Evolutionary conservation across 352 stramenopile species (phyloP).

Genomic region (Thraustotheca clavata): DNA sequence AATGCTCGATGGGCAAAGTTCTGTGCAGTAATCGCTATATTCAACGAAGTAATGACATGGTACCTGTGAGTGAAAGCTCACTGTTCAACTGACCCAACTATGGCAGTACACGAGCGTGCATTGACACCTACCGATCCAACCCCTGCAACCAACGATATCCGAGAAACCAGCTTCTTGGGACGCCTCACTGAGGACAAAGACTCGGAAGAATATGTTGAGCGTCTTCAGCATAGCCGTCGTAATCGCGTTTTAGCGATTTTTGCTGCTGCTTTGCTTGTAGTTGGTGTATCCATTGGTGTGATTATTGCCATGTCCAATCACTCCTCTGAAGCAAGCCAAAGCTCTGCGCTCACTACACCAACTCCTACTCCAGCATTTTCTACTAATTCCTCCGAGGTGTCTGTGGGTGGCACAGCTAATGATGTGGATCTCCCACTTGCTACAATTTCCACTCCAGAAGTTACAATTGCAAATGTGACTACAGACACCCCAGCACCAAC

Average conservation of each 20-base stretch:
- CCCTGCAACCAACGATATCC: slow-evolving; percentile 6
- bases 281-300: slow-evolving; percentile 13
- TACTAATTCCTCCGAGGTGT: background rate
- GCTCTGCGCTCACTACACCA: background rate
- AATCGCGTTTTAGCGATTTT: slow-evolving; percentile 12
- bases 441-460: background rate
- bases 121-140: slow-evolving; percentile 11
- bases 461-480: background rate
- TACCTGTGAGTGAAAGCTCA: too few relatives aligned
- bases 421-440: background rate
- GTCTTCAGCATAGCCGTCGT: slow-evolving; percentile 10
- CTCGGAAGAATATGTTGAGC: slow-evolving; percentile 15
- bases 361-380: background rate
- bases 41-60: too few relatives aligned
- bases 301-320: background rate
- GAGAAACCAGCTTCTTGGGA: background rate
- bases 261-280: slow-evolving; percentile 5
- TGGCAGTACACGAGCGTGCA: background rate
- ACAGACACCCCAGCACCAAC: background rate
- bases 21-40: too few relatives aligned
- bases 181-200: slow-evolving; percentile 15
- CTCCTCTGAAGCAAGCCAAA: slow-evolving; percentile 1
- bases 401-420: background rate
- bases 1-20: too few relatives aligned
- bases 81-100: background rate